Evolutionary conservation across 2,329 filamentous ascomycete genomes (phyloP).

Genomic region (Diplodia mutila): DNA sequence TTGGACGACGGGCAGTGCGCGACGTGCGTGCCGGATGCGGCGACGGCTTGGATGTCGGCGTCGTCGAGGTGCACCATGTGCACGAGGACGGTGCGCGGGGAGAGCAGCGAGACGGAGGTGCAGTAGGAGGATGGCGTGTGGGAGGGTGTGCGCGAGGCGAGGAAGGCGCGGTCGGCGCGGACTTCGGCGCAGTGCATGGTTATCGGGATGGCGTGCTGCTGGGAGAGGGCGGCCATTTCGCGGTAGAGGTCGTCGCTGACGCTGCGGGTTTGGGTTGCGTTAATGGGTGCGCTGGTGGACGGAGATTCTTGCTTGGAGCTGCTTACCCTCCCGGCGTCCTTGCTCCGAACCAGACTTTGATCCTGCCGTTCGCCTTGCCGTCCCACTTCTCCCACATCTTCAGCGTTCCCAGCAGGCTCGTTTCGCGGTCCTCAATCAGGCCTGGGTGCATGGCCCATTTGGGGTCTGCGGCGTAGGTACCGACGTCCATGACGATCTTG

Average conservation of each 20-base stretch:
- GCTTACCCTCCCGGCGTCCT: constrained; percentile 43
- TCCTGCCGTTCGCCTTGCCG: constrained; percentile 39
- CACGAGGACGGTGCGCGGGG: constrained; percentile 52
- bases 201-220: constrained; percentile 39
- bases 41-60: constrained; percentile 47
- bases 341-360: constrained; percentile 45
- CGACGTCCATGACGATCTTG: constrained; percentile 51
- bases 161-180: constrained; percentile 39
- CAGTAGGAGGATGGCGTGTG: constrained; percentile 48
- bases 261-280: constrained; percentile 4
- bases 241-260: constrained; percentile 41
- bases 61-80: constrained; percentile 58
- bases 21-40: constrained; percentile 49
- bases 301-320: no score
- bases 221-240: constrained; percentile 40
- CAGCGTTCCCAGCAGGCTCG: constrained; percentile 37
- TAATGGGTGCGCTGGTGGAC: background rate
- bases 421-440: constrained; percentile 46
- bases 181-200: constrained; percentile 47
- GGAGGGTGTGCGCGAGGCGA: constrained; percentile 37
- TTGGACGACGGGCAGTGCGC: constrained; percentile 59
- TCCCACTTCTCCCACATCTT: constrained; percentile 44
- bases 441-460: constrained; percentile 51
- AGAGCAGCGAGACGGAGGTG: constrained; percentile 38
- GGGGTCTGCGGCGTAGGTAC: constrained; percentile 48